Evolutionary conservation across 257 asterid species (phyloP), one percentile per base, ranked within the genome.

Genomic region (Scutellaria barbata): DNA sequence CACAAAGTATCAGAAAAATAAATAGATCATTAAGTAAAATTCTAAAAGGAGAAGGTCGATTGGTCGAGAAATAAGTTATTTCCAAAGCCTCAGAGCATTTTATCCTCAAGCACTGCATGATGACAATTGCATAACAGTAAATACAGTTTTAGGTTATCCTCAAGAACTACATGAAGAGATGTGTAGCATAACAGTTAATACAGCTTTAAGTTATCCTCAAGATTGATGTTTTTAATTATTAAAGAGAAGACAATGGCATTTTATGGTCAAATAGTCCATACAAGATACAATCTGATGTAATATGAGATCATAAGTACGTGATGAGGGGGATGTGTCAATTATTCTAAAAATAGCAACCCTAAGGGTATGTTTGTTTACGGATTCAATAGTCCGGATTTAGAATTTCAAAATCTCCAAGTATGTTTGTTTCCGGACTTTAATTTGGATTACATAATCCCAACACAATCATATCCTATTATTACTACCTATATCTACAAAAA

Each of bases 241-340:
- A 22, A 22, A 22, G 30, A 46, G 69, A 43, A 47, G 60, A 43
- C 66, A 57, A 58, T n/a, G 39, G 46, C 35, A 41, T 46, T 39
- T 45, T 14, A 16, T 18, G 14, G 54, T 46, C 18, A 57, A 66
- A 59, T 6, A 17, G 39, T 68, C 14, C 20, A 10, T 7, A 30
- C 65, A 8, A 5, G 45, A 42, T 43, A 72, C n/a, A 74, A 65
- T 45, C 71, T 10, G 40, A 41, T 6, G 37, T n/a, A 33, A 35
- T 45, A 64, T 55, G 35, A 35, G 22, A 48, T 17, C 25, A 70
- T 57, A 46, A 70, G 66, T 60, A 73, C 9, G 50, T 54, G 35
- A 30, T 14, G 25, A 9, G 14, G 22, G 58, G 5, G 42, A 35
- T 17, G n/a, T 37, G 6, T 35, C 16, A 30, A 14, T 13, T 17